phyloP scores from a whole-genome alignment of 345 rosid species.

The Nasturtium officinale region DNA sequence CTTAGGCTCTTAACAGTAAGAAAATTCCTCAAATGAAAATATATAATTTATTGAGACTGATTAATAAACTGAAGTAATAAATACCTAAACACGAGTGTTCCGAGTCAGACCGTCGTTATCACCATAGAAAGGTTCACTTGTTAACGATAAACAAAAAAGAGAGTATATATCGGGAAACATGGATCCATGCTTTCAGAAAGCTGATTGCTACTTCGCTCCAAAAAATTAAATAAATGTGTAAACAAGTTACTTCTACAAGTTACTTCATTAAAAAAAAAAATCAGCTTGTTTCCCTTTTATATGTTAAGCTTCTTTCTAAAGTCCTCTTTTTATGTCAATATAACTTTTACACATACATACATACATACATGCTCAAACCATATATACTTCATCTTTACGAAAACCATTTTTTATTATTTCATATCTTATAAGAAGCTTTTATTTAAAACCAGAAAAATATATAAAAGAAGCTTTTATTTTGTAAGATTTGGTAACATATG shows the following conservation, averaged over 20 bases:
- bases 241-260: too few relatives aligned
- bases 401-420: neutral
- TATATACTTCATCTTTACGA: neutral
- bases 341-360: neutral
- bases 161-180: constrained; percentile 40
- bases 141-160: too few relatives aligned
- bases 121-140: constrained; percentile 39
- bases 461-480: too few relatives aligned
- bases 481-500: neutral
- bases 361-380: neutral
- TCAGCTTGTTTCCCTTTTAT: too few relatives aligned
- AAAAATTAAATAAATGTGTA: constrained; percentile 19
- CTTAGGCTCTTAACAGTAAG: neutral
- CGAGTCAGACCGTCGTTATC: constrained; percentile 33
- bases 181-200: constrained; percentile 46
- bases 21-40: neutral
- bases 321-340: neutral
- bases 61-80: constrained; percentile 21
- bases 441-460: too few relatives aligned
- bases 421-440: too few relatives aligned
- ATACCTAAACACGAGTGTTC: constrained; percentile 31
- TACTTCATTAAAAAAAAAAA: too few relatives aligned
- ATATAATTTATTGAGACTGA: neutral
- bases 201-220: constrained; percentile 31
- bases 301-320: neutral